phyloP scores from a whole-genome alignment of 202 grass and related monocot genomes.

The Hordeum pubiflorum region DNA sequence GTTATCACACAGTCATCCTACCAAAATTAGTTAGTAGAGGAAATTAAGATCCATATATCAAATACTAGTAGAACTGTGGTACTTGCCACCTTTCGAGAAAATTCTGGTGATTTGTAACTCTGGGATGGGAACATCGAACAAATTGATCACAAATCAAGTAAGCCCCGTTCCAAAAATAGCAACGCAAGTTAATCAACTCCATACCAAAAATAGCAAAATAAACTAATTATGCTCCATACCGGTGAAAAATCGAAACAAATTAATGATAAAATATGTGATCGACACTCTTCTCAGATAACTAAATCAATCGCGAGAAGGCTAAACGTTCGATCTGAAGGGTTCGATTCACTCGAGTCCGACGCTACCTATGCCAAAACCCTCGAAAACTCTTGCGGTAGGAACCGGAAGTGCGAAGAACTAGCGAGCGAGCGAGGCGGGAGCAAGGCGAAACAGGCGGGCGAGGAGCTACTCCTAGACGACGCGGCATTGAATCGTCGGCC shows the following conservation, averaged over 20 bases:
- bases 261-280: not conserved
- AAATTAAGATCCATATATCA: not conserved
- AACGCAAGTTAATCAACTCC: not conserved
- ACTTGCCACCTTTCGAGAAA: not conserved
- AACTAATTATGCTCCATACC: not conserved
- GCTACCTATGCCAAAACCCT: not conserved
- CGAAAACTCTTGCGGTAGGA: not conserved
- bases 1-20: not conserved
- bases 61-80: not conserved
- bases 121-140: not conserved
- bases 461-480: not conserved
- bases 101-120: not conserved
- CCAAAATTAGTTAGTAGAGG: not conserved
- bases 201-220: not conserved
- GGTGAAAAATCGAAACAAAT: not conserved
- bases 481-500: not conserved
- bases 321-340: not conserved
- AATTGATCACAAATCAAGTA: not conserved
- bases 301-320: not conserved
- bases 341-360: not conserved
- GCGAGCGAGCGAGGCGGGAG: not conserved
- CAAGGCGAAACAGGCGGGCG: not conserved
- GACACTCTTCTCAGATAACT: not conserved
- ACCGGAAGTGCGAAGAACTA: not conserved
- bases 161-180: not conserved